phyloP scores from a whole-genome alignment of 164 flowering plant genomes.

The Brasenia schreberi region DNA sequence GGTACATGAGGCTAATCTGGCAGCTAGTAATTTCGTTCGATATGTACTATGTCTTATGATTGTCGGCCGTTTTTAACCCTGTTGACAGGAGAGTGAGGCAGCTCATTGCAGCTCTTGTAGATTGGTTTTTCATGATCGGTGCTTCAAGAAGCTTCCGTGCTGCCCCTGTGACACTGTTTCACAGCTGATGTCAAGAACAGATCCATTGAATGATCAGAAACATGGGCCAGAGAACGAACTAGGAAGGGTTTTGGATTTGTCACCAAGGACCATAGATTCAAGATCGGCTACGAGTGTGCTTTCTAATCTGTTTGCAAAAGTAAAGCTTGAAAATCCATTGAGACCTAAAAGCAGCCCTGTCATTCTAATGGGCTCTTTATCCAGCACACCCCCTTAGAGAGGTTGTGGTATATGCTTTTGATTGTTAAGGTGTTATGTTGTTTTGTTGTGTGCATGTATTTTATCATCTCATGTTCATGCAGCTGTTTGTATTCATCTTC shows the following conservation, averaged over 20 bases:
- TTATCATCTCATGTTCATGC: too few species aligned
- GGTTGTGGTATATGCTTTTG: background rate
- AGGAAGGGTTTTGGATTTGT: constrained; percentile 13
- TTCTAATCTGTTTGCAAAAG: constrained; percentile 41
- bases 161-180: constrained; percentile 54
- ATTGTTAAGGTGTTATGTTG: background rate
- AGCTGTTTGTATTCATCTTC: background rate
- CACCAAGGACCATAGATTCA: constrained; percentile 14
- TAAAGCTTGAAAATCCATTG: constrained; percentile 16
- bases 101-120: constrained; percentile 58
- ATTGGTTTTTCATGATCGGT: constrained; percentile 48
- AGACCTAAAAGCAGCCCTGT: constrained; percentile 29
- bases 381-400: constrained; percentile 30
- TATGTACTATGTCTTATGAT: background rate
- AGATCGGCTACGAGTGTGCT: constrained; percentile 31
- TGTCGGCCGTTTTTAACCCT: background rate
- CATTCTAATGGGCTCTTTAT: constrained; percentile 79
- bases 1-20: background rate
- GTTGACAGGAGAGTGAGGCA: constrained; percentile 51
- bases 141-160: constrained; percentile 38
- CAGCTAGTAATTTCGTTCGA: background rate
- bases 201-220: constrained; percentile 2
- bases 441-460: background rate
- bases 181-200: constrained; percentile 6
- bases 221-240: constrained; percentile 1